phyloP scores from a whole-genome alignment of 2,329 filamentous ascomycete species.

The Cladophialophora chaetospira region DNA sequence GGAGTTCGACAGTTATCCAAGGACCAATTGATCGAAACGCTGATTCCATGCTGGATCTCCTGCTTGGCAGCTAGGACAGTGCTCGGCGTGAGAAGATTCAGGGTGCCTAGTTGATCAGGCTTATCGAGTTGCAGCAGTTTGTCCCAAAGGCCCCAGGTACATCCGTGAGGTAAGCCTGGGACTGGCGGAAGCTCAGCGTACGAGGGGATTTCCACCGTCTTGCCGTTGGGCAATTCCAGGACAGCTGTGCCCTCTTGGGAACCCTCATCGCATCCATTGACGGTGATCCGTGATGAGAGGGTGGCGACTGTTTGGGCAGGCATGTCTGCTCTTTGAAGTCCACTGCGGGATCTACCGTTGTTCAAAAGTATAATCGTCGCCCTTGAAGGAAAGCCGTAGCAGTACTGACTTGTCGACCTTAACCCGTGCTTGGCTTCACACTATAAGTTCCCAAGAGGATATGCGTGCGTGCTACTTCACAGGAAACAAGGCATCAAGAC shows the following conservation, averaged over 20 bases:
- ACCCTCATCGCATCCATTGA: neutral
- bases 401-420: too few species aligned
- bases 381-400: too few species aligned
- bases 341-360: too few species aligned
- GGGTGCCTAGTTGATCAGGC: constrained; percentile 49
- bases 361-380: too few species aligned
- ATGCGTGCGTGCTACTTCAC: too few species aligned
- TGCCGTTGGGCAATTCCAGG: neutral
- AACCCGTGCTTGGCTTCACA: too few species aligned
- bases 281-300: neutral
- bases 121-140: constrained; percentile 42
- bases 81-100: constrained; percentile 59
- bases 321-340: neutral
- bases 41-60: constrained; percentile 58
- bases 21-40: constrained; percentile 58
- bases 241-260: neutral
- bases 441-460: too few species aligned
- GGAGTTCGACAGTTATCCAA: constrained; percentile 55
- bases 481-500: too few species aligned
- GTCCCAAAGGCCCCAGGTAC: constrained; percentile 60
- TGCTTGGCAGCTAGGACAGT: constrained; percentile 53
- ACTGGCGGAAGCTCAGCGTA: constrained; percentile 55
- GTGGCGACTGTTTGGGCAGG: neutral
- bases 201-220: neutral
- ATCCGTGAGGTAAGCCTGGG: constrained; percentile 57